Percentiles rank a stretch among this genome's conserved stretches.
These are phyloP conservation scores for Lanmaoa pseudosensibilis DNA, from an alignment of 768 basidiomycete species.

Conservation along the genomic window DNA sequence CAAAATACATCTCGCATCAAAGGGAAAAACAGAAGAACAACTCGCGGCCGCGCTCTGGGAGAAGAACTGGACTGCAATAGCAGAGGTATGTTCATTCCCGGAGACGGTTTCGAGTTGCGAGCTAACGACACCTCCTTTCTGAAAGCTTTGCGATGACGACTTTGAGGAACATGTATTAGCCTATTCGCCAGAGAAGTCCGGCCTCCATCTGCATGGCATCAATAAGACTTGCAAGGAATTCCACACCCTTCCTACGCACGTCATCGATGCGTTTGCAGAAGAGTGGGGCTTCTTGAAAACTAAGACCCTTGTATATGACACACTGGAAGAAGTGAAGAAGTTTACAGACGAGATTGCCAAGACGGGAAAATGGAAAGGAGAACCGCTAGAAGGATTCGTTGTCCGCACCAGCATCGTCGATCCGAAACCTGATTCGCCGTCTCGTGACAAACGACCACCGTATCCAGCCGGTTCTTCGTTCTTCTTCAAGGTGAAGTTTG, in stretches of 20 bases:
- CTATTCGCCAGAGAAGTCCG: conserved; percentile 79
- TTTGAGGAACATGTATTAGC: conserved; percentile 96
- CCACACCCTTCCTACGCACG: conserved; percentile 61
- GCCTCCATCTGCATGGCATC: conserved; percentile 90
- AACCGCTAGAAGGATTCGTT: conserved; percentile 91
- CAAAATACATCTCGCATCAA: conserved; percentile 50
- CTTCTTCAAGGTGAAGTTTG: conserved; percentile 99
- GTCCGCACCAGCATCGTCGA: conserved; percentile 70
- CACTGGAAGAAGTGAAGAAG: conserved; percentile 62
- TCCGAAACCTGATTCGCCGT: conserved; percentile 36
- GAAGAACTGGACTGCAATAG: conserved; percentile 83
- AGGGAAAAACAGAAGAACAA: conserved; percentile 67
- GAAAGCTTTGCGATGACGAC: conserved; percentile 90
- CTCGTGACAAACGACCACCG: conserved; percentile 47
- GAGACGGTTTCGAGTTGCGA: neutral
- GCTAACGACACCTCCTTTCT: neutral
- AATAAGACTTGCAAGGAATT: conserved; percentile 71
- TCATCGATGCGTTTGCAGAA: conserved; percentile 76
- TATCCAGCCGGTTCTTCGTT: conserved; percentile 81
- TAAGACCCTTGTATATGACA: conserved; percentile 47
- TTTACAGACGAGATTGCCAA: conserved; percentile 72
- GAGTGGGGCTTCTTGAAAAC: conserved; percentile 94
- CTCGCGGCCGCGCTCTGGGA: conserved; percentile 77
- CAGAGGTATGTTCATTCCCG: conserved; percentile 63
- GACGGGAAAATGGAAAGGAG: conserved; percentile 77